These are phyloP conservation scores for Fusarium verrucosum DNA, from an alignment of 2,329 filamentous ascomycete genomes.

Conservation along the genomic window DNA sequence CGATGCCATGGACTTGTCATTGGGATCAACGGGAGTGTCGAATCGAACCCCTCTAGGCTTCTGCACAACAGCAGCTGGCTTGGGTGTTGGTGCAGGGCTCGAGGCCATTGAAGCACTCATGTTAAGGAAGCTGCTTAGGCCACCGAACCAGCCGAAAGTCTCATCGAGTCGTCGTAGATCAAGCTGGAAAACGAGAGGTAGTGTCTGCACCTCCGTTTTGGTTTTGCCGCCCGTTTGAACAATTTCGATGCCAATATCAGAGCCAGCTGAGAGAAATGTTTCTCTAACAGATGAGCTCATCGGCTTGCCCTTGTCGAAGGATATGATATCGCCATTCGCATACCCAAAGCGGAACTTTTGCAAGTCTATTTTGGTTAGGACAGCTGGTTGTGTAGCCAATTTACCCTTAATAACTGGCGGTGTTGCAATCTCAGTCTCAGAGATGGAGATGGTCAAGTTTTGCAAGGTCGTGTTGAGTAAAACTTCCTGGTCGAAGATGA, in stretches of 20 bases:
- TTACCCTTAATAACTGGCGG: slow-evolving; percentile 14
- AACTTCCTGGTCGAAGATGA: slow-evolving; percentile 59
- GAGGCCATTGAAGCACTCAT: slow-evolving; percentile 86
- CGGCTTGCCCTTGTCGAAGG: slow-evolving; percentile 66
- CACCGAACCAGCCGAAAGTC: slow-evolving; percentile 87
- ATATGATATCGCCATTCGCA: slow-evolving; percentile 68
- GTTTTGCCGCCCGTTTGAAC: slow-evolving; percentile 55
- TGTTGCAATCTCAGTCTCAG: slow-evolving; percentile 32
- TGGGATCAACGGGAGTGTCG: slow-evolving; percentile 60
- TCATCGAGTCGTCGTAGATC: slow-evolving; percentile 87
- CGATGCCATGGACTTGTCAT: slow-evolving; percentile 57
- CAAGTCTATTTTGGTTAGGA: slow-evolving; percentile 55
- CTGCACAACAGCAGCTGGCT: slow-evolving; percentile 51
- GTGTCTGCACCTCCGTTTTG: slow-evolving; percentile 73
- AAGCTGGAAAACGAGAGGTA: slow-evolving; percentile 78
- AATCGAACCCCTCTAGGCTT: slow-evolving; percentile 68
- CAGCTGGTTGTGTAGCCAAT: slow-evolving; percentile 43
- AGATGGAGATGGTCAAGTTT: slow-evolving; percentile 51
- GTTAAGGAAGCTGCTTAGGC: slow-evolving; percentile 89
- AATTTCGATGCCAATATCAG: slow-evolving; percentile 66
- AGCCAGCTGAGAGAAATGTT: slow-evolving; percentile 64
- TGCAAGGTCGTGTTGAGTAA: slow-evolving; percentile 61
- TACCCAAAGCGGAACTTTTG: slow-evolving; percentile 71
- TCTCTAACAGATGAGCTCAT: slow-evolving; percentile 69
- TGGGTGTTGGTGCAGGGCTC: slow-evolving; percentile 63